Evolutionary conservation across 2,329 filamentous ascomycete species (phyloP), one percentile per base, ranked within the genome.

Genomic region (Pseudogymnoascus sp.): DNA sequence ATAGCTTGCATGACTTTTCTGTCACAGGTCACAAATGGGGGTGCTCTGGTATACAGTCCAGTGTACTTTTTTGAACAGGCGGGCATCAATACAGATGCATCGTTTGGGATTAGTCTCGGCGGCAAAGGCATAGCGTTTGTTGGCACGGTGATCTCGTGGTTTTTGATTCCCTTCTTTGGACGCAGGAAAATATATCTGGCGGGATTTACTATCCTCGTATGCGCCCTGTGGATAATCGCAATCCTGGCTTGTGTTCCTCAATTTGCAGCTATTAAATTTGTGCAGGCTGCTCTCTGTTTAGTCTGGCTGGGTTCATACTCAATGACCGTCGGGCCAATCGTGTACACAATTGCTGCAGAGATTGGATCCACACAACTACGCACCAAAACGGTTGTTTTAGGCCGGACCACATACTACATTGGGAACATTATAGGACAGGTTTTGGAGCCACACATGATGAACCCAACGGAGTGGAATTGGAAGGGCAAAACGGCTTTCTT

Each of bases 31-130:
- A 75, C 86, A 1, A 82, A 80, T 61, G 84, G 85, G 11, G 83
- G 84, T 65, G 82, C 84, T 16, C 79, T 87, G 62, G 82, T 84
- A 63, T 83, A 82, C 64, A 87, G 85, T 64, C 83, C 82, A 3
- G 87, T 82, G 3, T 85, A 84, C 69, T 80, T 80, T 69, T 86
- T 85, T 71, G 74, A 80, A 64, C 79, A 82, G 65, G 82, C 81
- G 1, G 82, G 83, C 1, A 71, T 85, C 35, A 68, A 72, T 0
- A 74, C 78, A 1, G 73, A 75, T 24, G 73, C 78, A 13, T 76
- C 82, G 0, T 85, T 84, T 65, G 73, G 78, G 59, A 81, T 84
- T 69, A 79, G 79, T 8, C 79, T 85, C 68, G 82, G 78, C 0
- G 68, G 70, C 13, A 72, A 72, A 24, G 71, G 69, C 5, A 75